Conservation (phyloP, 139 green algal species). For the Chlorella ohadii region DNA sequence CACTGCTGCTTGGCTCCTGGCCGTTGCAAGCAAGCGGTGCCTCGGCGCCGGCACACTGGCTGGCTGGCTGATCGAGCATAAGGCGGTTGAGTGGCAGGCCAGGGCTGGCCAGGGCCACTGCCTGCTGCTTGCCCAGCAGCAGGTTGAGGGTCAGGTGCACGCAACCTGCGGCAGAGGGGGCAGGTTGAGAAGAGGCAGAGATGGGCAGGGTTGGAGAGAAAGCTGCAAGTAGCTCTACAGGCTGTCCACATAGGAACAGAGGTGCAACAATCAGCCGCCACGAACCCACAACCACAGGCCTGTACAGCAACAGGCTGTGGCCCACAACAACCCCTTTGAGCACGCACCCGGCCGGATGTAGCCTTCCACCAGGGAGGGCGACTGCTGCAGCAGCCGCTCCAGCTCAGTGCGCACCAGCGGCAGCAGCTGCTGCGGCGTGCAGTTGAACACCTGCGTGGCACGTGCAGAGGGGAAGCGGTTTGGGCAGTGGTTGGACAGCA, state of each 20-base stretch:
- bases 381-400: conserved; percentile 8
- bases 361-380: conserved; percentile 28
- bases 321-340: too few species aligned
- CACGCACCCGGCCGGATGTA: conserved; percentile 22
- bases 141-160: conserved; percentile 33
- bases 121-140: not conserved
- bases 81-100: not conserved
- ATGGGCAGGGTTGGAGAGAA: too few species aligned
- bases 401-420: conserved; percentile 25
- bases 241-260: too few species aligned
- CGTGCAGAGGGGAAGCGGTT: too few species aligned
- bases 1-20: too few species aligned
- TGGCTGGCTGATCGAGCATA: not conserved
- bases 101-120: not conserved
- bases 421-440: conserved; percentile 33
- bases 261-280: too few species aligned
- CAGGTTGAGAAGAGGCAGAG: not conserved
- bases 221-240: too few species aligned
- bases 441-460: conserved; percentile 32
- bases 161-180: conserved; percentile 23
- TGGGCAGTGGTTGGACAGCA: too few species aligned
- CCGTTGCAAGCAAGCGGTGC: too few species aligned
- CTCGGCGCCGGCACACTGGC: too few species aligned
- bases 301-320: too few species aligned
- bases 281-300: too few species aligned